phyloP scores from a whole-genome alignment of 1,139 yeast species.

The Taphrina flavorubra region DNA sequence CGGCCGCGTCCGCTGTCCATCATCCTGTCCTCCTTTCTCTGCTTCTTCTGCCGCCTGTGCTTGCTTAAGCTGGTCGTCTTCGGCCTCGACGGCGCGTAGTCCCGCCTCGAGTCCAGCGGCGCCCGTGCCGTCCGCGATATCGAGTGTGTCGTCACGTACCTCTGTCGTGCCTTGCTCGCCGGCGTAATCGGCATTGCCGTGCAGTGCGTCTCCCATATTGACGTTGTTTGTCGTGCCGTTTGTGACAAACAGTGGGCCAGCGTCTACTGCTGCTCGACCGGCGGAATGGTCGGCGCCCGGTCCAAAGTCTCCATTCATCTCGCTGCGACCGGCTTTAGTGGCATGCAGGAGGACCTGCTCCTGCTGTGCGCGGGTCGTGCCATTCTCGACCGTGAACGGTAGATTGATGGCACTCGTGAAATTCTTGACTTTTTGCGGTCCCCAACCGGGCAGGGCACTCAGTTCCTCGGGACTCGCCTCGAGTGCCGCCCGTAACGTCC shows the following conservation, averaged over 20 bases:
- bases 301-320: conserved; percentile 24
- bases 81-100: conserved; percentile 1
- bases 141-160: conserved; percentile 6
- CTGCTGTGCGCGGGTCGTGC: conserved; percentile 27
- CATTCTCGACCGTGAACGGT: conserved; percentile 54
- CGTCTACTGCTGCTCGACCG: background rate
- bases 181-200: conserved; percentile 13
- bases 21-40: background rate
- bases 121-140: conserved; percentile 19
- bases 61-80: background rate
- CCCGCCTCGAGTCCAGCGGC: conserved; percentile 20
- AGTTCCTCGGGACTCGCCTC: conserved; percentile 52
- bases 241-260: too few relatives aligned
- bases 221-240: background rate
- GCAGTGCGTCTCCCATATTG: background rate
- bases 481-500: conserved; percentile 60
- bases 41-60: background rate
- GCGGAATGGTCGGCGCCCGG: conserved; percentile 34
- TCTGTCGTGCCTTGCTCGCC: background rate
- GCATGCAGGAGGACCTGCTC: conserved; percentile 23
- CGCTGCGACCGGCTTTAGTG: conserved; percentile 16
- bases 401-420: conserved; percentile 58
- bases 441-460: conserved; percentile 60
- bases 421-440: conserved; percentile 60
- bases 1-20: conserved; percentile 1